A percentile compares a stretch with the other conserved stretches of the same genome.
These are phyloP conservation scores for Gentiana dahurica DNA, from an alignment of 257 asterid genomes.

Conservation along the genomic window DNA sequence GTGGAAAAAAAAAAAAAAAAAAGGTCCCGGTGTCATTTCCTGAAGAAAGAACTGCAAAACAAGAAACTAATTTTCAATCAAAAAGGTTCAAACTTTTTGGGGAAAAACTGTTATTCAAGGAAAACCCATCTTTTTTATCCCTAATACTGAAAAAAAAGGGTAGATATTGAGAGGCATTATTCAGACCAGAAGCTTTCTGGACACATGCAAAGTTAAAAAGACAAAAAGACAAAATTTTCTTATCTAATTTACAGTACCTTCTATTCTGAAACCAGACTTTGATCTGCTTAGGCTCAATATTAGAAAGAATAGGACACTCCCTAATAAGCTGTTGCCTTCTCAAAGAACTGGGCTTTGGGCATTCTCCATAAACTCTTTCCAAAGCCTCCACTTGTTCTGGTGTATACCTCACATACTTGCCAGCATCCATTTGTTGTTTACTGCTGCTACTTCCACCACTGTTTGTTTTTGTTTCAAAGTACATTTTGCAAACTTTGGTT, in stretches of 20 bases:
- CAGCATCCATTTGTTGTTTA: conserved; percentile 79
- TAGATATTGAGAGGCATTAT: too few relatives aligned
- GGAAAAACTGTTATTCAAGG: too few relatives aligned
- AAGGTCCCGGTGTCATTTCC: too few relatives aligned
- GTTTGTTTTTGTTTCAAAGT: conserved; percentile 27
- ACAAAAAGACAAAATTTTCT: too few relatives aligned
- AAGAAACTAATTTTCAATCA: too few relatives aligned
- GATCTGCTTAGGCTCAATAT: conserved; percentile 96
- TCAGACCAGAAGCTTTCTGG: too few relatives aligned
- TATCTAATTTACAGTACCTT: conserved; percentile 30
- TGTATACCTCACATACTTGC: conserved; percentile 91
- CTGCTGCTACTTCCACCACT: conserved; percentile 41
- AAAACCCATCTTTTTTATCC: too few relatives aligned
- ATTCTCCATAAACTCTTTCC: conserved; percentile 75
- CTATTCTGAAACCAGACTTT: conserved; percentile 99
- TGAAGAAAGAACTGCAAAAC: too few relatives aligned
- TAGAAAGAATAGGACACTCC: conserved; percentile 74
- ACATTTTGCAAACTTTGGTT: conserved; percentile 7
- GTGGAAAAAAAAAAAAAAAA: too few relatives aligned
- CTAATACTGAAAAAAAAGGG: too few relatives aligned
- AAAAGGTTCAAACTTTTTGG: too few relatives aligned
- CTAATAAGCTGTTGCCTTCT: conserved; percentile 91
- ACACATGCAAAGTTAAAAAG: too few relatives aligned
- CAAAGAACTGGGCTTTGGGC: conserved; percentile 91
- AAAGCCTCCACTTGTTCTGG: conserved; percentile 98